Conservation (phyloP, 495 filamentous ascomycete genomes). For the Trichoderma orchidacearum region DNA sequence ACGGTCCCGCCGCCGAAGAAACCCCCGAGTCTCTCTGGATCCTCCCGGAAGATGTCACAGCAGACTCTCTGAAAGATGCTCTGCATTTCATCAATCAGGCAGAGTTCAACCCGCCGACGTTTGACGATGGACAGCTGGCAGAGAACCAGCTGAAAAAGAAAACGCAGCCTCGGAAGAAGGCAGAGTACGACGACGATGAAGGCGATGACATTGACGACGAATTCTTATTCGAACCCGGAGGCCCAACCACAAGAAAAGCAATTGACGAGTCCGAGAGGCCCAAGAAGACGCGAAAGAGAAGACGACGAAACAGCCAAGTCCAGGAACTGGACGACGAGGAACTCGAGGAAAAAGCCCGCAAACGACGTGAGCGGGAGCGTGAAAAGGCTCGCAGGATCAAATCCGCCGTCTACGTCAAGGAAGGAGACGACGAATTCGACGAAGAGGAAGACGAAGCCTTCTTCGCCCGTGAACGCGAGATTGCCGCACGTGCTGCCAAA, state of each 20-base stretch:
- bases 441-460: slow-evolving; percentile 53
- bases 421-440: slow-evolving; percentile 69
- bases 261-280: slow-evolving; percentile 31
- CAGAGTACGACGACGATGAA: slow-evolving; percentile 50
- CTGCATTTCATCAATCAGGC: slow-evolving; percentile 50
- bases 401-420: slow-evolving; percentile 64
- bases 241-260: slow-evolving; percentile 40
- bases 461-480: slow-evolving; percentile 52
- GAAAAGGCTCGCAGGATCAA: slow-evolving; percentile 67
- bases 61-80: slow-evolving; percentile 46
- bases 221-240: slow-evolving; percentile 51
- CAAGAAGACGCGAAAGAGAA: slow-evolving; percentile 28
- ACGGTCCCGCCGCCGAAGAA: slow-evolving; percentile 52
- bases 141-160: slow-evolving; percentile 66
- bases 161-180: slow-evolving; percentile 32
- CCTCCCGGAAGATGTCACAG: slow-evolving; percentile 51
- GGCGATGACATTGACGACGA: slow-evolving; percentile 44
- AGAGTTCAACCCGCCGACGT: slow-evolving; percentile 56
- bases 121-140: slow-evolving; percentile 56
- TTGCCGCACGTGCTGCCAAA: background rate
- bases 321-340: slow-evolving; percentile 31
- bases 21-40: slow-evolving; percentile 62
- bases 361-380: slow-evolving; percentile 41
- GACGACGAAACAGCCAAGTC: slow-evolving; percentile 22
- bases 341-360: slow-evolving; percentile 29